Conservation (phyloP, 805 yeast species). For the Yarrowia alimentaria region DNA sequence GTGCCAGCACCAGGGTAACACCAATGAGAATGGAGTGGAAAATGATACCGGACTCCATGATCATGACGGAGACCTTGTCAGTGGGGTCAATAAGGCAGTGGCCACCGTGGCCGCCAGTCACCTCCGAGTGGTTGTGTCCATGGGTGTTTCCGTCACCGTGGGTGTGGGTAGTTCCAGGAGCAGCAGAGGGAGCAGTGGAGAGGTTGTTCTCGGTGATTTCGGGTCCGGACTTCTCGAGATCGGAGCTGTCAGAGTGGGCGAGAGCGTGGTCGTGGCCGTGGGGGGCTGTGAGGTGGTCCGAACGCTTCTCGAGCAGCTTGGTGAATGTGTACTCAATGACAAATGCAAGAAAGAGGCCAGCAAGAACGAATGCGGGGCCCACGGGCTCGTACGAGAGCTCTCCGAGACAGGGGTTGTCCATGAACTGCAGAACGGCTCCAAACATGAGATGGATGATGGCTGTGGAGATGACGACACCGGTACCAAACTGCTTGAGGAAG, state of each 20-base stretch:
- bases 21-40: slow-evolving; percentile 68
- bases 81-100: slow-evolving; percentile 50
- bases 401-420: slow-evolving; percentile 56
- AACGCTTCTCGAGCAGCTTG: slow-evolving; percentile 44
- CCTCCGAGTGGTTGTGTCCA: slow-evolving; percentile 27
- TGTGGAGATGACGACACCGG: slow-evolving; percentile 81
- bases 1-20: slow-evolving; percentile 47
- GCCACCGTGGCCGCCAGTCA: slow-evolving; percentile 39
- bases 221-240: slow-evolving; percentile 1
- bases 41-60: slow-evolving; percentile 58
- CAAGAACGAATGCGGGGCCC: slow-evolving; percentile 52
- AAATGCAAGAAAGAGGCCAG: slow-evolving; percentile 51
- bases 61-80: slow-evolving; percentile 29
- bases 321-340: slow-evolving; percentile 53
- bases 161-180: slow-evolving; percentile 16
- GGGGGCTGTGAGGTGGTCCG: slow-evolving; percentile 11
- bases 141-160: slow-evolving; percentile 21
- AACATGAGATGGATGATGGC: slow-evolving; percentile 72
- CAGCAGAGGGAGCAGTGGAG: slow-evolving; percentile 9
- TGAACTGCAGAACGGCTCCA: slow-evolving; percentile 63
- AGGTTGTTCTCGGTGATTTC: background rate
- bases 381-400: slow-evolving; percentile 56
- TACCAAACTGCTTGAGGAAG: slow-evolving; percentile 72
- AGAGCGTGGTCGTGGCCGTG: slow-evolving; percentile 29
- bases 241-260: slow-evolving; percentile 26